Percentiles rank a stretch among this genome's conserved stretches.
Conservation (phyloP, 2,329 filamentous ascomycete genomes). For the Penicillium glabrum region DNA sequence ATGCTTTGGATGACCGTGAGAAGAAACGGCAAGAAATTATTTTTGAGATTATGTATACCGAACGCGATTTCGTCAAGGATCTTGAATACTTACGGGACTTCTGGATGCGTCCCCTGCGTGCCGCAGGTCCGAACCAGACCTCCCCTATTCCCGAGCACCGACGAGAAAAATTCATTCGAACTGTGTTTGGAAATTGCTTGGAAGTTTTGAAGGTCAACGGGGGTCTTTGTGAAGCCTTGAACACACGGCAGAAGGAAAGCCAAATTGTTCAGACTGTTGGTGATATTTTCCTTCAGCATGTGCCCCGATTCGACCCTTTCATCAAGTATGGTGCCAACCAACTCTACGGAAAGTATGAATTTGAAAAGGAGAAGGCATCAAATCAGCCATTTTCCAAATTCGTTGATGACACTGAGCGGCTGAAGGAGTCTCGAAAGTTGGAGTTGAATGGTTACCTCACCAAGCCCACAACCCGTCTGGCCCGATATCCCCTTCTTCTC, state of each 20-base stretch:
- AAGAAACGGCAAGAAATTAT: constrained; percentile 99
- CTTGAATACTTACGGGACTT: constrained; percentile 96
- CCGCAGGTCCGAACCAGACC: constrained; percentile 59
- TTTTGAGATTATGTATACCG: constrained; percentile 97
- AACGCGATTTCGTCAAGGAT: constrained; percentile 98
- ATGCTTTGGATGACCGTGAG: constrained; percentile 83
- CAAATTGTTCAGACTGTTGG: constrained; percentile 87
- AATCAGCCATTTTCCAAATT: constrained; percentile 87
- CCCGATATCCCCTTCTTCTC: constrained; percentile 86
- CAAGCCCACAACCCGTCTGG: constrained; percentile 92
- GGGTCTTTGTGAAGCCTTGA: constrained; percentile 81
- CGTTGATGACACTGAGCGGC: constrained; percentile 91
- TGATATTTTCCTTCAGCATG: constrained; percentile 91
- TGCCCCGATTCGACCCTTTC: constrained; percentile 91
- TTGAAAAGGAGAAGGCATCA: constrained; percentile 88
- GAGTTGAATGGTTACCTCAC: constrained; percentile 97
- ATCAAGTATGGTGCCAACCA: constrained; percentile 96
- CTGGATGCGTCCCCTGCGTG: constrained; percentile 91
- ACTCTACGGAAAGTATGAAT: constrained; percentile 94
- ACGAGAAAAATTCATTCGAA: constrained; percentile 86
- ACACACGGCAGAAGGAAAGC: constrained; percentile 83
- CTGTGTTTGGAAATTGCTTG: constrained; percentile 93
- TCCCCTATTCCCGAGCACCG: constrained; percentile 88
- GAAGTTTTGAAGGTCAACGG: constrained; percentile 94
- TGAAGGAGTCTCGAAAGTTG: constrained; percentile 94